Evolutionary conservation across 768 basidiomycete species (phyloP).

Genomic region (Termitomyces sp.): DNA sequence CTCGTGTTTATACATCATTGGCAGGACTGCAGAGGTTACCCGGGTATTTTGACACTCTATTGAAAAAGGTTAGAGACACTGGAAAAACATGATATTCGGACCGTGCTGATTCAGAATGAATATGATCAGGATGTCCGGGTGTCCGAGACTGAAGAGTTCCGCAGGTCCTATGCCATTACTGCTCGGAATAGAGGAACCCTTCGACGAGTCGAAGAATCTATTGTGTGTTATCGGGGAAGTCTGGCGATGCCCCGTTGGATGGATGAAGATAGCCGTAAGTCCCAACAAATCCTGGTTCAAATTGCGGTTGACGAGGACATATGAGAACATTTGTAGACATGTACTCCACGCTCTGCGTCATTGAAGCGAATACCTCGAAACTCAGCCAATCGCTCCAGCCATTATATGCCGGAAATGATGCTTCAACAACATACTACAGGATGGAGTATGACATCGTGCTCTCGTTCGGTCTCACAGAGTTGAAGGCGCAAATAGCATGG

Average conservation of each 20-base stretch:
- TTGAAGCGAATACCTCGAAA: conserved; percentile 17
- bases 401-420: background rate
- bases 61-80: conserved; percentile 18
- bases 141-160: conserved; percentile 22
- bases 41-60: conserved; percentile 20
- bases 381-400: conserved; percentile 4
- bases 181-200: conserved; percentile 5
- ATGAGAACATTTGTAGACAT: conserved; percentile 9
- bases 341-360: conserved; percentile 20
- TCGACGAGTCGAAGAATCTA: conserved; percentile 5
- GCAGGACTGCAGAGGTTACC: conserved; percentile 14
- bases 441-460: conserved; percentile 42
- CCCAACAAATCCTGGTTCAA: background rate
- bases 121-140: conserved; percentile 33
- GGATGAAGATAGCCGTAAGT: conserved; percentile 20
- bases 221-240: conserved; percentile 22
- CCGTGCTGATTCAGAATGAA: background rate
- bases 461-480: conserved; percentile 50
- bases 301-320: background rate
- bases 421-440: conserved; percentile 22
- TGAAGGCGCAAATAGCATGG: conserved; percentile 51
- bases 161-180: conserved; percentile 12
- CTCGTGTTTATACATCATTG: conserved; percentile 1
- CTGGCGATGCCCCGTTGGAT: conserved; percentile 20
- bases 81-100: background rate